Evolutionary conservation across 176 grass and related monocot genomes (phyloP), one percentile per base, ranked within the genome.

Genomic region (Zoysia pacifica): DNA sequence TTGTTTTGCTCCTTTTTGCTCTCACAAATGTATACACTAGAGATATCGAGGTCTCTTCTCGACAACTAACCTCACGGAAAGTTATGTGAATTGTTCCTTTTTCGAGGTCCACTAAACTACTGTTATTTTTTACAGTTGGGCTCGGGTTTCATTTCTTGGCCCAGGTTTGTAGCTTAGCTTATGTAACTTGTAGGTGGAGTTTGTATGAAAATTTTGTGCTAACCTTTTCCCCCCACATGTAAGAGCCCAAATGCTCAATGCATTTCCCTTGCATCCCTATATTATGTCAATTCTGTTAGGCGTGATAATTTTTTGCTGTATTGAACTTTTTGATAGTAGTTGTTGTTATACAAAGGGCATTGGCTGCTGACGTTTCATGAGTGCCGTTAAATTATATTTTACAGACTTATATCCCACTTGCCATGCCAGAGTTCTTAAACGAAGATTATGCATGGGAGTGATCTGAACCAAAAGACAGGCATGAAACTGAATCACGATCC

Each of bases 1-100:
- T 97, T 62, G 76, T 97, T 68, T 81, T 97, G 91, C 82, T 97
- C 52, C 94, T 97, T 69, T 97, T 97, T 62, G 94, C 94, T 11
- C 82, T 97, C 3, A 94, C 94, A 65, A 97, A 94, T 85, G 78
- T 92, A 82, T 97, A 92, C 80, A 94, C 91, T 53, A 92, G 70
- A 87, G 94, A 97, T 85, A 94, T 97, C 14, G 81, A 89, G 79
- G 86, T 90, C 67, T 85, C 87, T 15, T 86, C 79, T 78, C 51
- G 79, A 48, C 83, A 83, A 59, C 67, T 92, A 61, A 73, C 52
- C 1, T 84, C 89, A 64, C 59, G 70, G 47, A 97, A 97, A 86
- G 69, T 74, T 37, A 78, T 91, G 87, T 94, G 86, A 50, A 81
- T 77, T 38, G 44, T 36, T 79, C 13, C 41, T 40, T 50, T 63